Conservation (phyloP, 306 rosid genomes). For the Cucurbita maxima region DNA sequence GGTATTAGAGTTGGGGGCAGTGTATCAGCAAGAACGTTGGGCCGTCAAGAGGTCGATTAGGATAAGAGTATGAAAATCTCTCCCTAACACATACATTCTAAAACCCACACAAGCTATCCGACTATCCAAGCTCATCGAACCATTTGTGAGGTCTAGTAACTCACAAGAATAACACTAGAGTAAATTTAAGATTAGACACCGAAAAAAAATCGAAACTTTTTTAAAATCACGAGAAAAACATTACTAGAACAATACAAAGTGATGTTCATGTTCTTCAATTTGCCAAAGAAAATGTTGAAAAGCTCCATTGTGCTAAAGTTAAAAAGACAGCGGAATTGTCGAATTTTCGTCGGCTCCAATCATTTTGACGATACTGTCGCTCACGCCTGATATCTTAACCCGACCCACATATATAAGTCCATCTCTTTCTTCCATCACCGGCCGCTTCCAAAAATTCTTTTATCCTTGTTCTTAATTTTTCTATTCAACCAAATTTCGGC, state of each 20-base stretch:
- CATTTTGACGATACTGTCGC: constrained; percentile 7
- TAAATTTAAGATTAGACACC: too few species aligned
- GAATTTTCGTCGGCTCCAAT: constrained; percentile 8
- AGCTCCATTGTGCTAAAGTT: not conserved
- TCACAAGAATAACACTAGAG: not conserved
- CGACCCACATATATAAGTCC: constrained; percentile 2
- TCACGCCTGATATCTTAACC: not conserved
- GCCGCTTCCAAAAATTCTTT: not conserved
- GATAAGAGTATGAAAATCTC: too few species aligned
- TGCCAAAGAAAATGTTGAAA: not conserved
- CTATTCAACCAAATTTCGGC: not conserved
- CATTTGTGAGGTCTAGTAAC: not conserved
- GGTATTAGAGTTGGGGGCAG: too few species aligned
- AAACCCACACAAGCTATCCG: too few species aligned
- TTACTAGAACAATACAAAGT: not conserved
- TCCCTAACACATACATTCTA: too few species aligned
- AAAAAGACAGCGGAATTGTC: not conserved
- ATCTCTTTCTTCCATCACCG: not conserved
- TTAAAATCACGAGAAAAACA: not conserved
- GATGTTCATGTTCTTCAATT: not conserved
- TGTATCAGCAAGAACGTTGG: too few species aligned
- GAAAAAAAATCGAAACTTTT: not conserved
- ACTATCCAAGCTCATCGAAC: not conserved
- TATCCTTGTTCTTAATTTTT: not conserved
- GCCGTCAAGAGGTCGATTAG: too few species aligned